Evolutionary conservation across 768 basidiomycete species (phyloP), one percentile per base, ranked within the genome.

Genomic region (Boletellus sp.): DNA sequence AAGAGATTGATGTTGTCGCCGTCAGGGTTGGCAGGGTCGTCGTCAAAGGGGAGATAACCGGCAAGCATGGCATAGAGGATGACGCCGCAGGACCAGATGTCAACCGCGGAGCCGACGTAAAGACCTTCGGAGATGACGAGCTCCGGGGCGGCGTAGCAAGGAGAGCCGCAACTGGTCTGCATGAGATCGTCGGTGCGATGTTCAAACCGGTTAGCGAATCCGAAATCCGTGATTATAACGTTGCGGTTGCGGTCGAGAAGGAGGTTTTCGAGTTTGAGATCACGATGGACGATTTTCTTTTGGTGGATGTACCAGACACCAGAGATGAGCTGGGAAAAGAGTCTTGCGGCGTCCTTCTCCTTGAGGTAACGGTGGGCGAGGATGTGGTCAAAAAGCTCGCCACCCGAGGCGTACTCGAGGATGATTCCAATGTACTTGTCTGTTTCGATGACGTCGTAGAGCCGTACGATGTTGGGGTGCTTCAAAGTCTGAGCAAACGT

Each of bases 401-500:
- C 96, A 46, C 96, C 96, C 1, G 92, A 94, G 32, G 96, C 96
- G 62, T 95, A 98, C 68, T 98, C 96, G 54, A 99, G 83, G 59
- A 99, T 95, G 65, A 99, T 99, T 33, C 96, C 96, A 61, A 99
- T 98, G 72, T 98, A 98, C 70, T 96, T 97, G 76, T 98, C 96
- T 1, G 96, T 98, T 69, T 98, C 94, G 58, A 99, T 96, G 19
- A 98, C 94, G 65, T 99, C 96, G 79, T 95, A 97, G 39, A 98
- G 75, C 10, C 94, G 85, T 32, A 98, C 96, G 70, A 99, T 98
- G 68, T 98, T 98, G 0, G 96, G 96, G 58, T 99, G 96, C 66
- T 93, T 92, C 52, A 99, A 79, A 48, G 81, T 84, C 94, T 97
- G 65, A 9, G 59, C 33, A 36, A 6, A 15, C n/a, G 53, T 64